phyloP scores from a whole-genome alignment of 495 filamentous ascomycete species.

The Tuber magnatum region DNA sequence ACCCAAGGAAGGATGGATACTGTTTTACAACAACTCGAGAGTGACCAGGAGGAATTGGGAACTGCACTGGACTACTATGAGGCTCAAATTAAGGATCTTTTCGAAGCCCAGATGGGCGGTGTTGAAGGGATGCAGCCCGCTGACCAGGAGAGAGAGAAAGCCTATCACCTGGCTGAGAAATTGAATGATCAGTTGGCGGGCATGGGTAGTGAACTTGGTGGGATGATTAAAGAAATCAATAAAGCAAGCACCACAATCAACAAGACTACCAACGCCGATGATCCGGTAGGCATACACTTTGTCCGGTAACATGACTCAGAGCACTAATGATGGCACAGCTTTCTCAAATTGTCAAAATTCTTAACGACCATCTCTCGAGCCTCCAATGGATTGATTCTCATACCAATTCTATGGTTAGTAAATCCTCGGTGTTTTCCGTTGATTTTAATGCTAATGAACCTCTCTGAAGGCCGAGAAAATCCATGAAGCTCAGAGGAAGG shows the following conservation, averaged over 20 bases:
- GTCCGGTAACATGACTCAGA: conserved; percentile 10
- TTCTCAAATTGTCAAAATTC: conserved; percentile 88
- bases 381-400: conserved; percentile 80
- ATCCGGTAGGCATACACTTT: conserved; percentile 64
- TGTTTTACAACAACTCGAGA: conserved; percentile 78
- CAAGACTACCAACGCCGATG: conserved; percentile 81
- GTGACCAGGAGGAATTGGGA: conserved; percentile 81
- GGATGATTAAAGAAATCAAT: conserved; percentile 98
- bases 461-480: conserved; percentile 34
- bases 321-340: conserved; percentile 51
- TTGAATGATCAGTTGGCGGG: conserved; percentile 77
- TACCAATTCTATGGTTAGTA: conserved; percentile 22
- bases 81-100: conserved; percentile 75
- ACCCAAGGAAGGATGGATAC: conserved; percentile 85
- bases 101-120: conserved; percentile 58
- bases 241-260: conserved; percentile 70
- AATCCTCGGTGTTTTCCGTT: not conserved
- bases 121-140: conserved; percentile 72
- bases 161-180: conserved; percentile 86
- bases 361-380: conserved; percentile 86
- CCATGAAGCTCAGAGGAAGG: conserved; percentile 38
- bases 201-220: conserved; percentile 80
- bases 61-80: conserved; percentile 84
- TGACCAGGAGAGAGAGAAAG: conserved; percentile 89
- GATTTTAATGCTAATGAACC: not conserved